phyloP scores from a whole-genome alignment of 164 flowering plant genomes.

The Chimonanthus praecox region DNA sequence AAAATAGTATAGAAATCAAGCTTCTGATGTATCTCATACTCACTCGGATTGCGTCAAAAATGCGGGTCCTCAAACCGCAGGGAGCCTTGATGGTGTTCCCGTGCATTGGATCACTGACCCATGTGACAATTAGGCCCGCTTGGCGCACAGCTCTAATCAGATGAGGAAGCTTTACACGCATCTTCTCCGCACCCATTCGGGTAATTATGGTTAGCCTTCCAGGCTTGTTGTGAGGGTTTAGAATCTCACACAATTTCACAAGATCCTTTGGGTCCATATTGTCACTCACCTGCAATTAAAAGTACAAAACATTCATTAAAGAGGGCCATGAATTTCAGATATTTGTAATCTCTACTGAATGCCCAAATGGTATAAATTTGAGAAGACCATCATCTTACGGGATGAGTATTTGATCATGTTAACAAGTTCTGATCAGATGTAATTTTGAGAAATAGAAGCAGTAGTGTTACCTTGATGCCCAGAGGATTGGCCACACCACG shows the following conservation, averaged over 20 bases:
- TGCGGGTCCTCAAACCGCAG: conserved; percentile 52
- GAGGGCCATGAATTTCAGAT: background rate
- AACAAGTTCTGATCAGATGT: background rate
- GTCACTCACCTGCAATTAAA: conserved; percentile 34
- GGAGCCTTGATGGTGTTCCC: conserved; percentile 52
- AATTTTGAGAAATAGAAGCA: background rate
- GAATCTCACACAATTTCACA: conserved; percentile 38
- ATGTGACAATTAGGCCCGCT: conserved; percentile 46
- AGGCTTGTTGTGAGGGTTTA: conserved; percentile 43
- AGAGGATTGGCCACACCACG: conserved; percentile 43
- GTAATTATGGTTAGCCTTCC: conserved; percentile 41
- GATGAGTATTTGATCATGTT: background rate
- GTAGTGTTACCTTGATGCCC: conserved; percentile 28
- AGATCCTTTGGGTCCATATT: conserved; percentile 48
- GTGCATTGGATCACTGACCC: conserved; percentile 52
- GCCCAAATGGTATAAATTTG: background rate
- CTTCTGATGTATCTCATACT: background rate
- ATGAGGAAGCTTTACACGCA: conserved; percentile 45
- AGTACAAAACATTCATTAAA: background rate
- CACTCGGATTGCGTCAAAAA: conserved; percentile 58
- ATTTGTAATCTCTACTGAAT: background rate
- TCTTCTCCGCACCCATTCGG: conserved; percentile 47
- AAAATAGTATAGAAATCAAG: background rate
- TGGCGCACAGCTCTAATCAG: conserved; percentile 42
- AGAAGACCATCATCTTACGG: background rate